Evolutionary conservation across 176 grass and related monocot species (phyloP).

Genomic region (Carex parvula): DNA sequence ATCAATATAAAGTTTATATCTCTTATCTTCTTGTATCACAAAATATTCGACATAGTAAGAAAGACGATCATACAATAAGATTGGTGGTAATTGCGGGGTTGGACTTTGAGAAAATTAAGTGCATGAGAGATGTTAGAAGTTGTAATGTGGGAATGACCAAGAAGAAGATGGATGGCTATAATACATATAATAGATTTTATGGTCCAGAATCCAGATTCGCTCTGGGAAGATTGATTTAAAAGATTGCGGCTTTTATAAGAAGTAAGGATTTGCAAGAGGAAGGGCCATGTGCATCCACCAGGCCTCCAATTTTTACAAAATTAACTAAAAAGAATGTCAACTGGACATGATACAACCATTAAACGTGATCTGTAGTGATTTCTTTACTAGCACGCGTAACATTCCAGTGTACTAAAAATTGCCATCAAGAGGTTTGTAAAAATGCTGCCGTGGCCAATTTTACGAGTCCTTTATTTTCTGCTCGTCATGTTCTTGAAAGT

Average conservation of each 20-base stretch:
- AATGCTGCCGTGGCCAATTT: neutral
- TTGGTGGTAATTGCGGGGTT: neutral
- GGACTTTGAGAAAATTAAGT: neutral
- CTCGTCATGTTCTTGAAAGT: neutral
- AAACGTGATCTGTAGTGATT: neutral
- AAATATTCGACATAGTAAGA: neutral
- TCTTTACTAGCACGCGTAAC: neutral
- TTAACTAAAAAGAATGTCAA: neutral
- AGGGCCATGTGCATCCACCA: neutral
- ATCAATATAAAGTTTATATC: neutral
- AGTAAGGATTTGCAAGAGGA: no score
- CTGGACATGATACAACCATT: neutral
- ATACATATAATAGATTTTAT: no score
- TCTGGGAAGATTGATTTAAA: no score
- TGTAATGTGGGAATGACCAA: no score
- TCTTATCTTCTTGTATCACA: neutral
- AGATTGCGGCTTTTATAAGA: no score
- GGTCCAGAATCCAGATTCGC: no score
- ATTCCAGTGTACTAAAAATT: neutral
- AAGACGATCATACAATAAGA: neutral
- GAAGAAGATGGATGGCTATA: no score
- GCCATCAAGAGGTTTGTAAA: neutral
- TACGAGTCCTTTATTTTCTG: neutral
- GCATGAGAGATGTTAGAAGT: no score
- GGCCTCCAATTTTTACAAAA: neutral